These are phyloP conservation scores for Talaromyces liani DNA, from an alignment of 495 filamentous ascomycete genomes.

Conservation along the genomic window DNA sequence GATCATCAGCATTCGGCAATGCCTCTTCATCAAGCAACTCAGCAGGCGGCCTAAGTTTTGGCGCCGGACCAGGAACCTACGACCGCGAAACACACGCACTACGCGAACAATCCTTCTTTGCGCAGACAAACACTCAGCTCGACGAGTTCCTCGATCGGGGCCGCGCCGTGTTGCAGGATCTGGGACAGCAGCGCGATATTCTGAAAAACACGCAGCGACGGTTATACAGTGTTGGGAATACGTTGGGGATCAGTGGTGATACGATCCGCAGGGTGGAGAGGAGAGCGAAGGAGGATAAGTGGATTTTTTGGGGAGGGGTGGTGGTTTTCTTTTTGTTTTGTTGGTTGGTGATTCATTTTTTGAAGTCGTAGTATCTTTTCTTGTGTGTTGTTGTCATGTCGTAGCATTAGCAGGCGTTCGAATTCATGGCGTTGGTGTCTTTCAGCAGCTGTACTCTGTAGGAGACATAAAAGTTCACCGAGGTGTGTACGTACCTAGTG, in stretches of 20 bases:
- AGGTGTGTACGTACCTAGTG: background rate
- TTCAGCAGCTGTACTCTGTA: background rate
- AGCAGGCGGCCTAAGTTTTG: constrained; percentile 41
- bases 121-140: constrained; percentile 66
- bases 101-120: constrained; percentile 82
- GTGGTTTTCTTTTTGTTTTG: constrained; percentile 88
- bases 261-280: constrained; percentile 94
- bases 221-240: constrained; percentile 90
- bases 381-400: background rate
- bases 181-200: constrained; percentile 86
- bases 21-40: constrained; percentile 26
- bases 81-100: constrained; percentile 76
- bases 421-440: background rate
- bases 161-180: constrained; percentile 78
- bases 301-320: constrained; percentile 91
- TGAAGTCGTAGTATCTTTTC: constrained; percentile 46
- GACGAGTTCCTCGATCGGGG: constrained; percentile 93
- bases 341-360: constrained; percentile 76
- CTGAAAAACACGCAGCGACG: constrained; percentile 87
- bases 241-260: constrained; percentile 86
- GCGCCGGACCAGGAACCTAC: constrained; percentile 49
- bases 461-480: background rate
- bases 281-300: constrained; percentile 89
- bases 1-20: constrained; percentile 29
- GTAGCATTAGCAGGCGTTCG: constrained; percentile 6